Conservation (phyloP, 2,329 filamentous ascomycete species). For the Exophiala calicioides region DNA sequence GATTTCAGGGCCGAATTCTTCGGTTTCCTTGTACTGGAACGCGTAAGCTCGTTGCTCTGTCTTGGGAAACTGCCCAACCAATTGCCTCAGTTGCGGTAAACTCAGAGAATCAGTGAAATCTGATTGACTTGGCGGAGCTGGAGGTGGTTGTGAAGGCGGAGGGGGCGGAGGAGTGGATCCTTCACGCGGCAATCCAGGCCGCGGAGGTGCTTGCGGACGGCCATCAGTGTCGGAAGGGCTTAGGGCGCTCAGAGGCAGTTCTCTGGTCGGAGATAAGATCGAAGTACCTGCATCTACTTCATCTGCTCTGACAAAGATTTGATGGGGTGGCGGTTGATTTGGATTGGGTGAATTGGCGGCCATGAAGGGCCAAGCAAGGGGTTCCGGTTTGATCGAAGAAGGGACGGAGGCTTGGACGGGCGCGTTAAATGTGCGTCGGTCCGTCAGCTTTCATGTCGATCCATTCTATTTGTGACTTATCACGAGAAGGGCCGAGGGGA, state of each 20-base stretch:
- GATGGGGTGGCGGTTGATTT: slow-evolving; percentile 17
- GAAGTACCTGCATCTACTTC: slow-evolving; percentile 52
- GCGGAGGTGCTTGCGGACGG: slow-evolving; percentile 21
- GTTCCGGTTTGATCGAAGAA: background rate
- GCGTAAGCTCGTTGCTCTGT: slow-evolving; percentile 75
- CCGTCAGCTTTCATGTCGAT: too few species aligned
- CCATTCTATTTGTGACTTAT: too few species aligned
- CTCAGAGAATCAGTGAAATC: slow-evolving; percentile 68
- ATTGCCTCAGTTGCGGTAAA: slow-evolving; percentile 69
- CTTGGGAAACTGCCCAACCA: slow-evolving; percentile 73
- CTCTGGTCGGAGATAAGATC: slow-evolving; percentile 40
- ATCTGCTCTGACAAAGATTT: slow-evolving; percentile 48
- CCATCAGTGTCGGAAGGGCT: slow-evolving; percentile 10
- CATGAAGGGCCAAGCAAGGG: slow-evolving; percentile 1
- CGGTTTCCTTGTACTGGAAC: slow-evolving; percentile 75
- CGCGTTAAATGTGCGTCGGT: too few species aligned
- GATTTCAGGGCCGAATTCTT: slow-evolving; percentile 79
- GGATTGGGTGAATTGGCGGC: slow-evolving; percentile 11
- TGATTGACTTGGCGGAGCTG: slow-evolving; percentile 39
- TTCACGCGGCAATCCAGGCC: slow-evolving; percentile 34
- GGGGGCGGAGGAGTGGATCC: slow-evolving; percentile 44
- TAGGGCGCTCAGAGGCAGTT: slow-evolving; percentile 26
- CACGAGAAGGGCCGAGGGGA: too few species aligned
- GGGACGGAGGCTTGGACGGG: background rate
- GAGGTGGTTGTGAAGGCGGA: slow-evolving; percentile 49